Percentiles rank a stretch among this genome's conserved stretches.
These are phyloP conservation scores for Penicillium concentricum DNA, from an alignment of 2,329 filamentous ascomycete species.

Conservation along the genomic window DNA sequence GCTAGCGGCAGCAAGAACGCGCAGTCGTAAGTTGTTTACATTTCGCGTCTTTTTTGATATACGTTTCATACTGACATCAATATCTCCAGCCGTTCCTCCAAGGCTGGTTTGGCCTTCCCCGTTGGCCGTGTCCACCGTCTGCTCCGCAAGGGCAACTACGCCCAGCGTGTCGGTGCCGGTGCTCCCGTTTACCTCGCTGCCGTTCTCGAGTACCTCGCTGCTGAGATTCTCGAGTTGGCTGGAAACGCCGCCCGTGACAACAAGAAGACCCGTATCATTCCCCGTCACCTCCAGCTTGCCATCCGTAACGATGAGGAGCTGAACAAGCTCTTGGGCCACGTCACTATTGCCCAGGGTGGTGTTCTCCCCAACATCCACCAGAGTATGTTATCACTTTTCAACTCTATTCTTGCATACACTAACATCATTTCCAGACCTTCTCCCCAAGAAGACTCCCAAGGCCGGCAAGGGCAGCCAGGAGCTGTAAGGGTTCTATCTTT, in stretches of 20 bases:
- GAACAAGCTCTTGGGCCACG: conserved; percentile 96
- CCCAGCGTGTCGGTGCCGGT: conserved; percentile 97
- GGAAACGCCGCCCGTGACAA: conserved; percentile 98
- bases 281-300: conserved; percentile 96
- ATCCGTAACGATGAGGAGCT: conserved; percentile 99
- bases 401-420: conserved; percentile 11
- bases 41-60: conserved; percentile 6
- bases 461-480: conserved; percentile 93
- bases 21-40: conserved; percentile 77
- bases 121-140: conserved; percentile 99
- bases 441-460: conserved; percentile 99
- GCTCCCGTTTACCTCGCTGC: conserved; percentile 96
- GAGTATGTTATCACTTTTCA: conserved; percentile 61
- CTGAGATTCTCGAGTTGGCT: conserved; percentile 97
- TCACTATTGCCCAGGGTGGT: conserved; percentile 96
- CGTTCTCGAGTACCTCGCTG: conserved; percentile 96
- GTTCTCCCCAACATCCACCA: conserved; percentile 96
- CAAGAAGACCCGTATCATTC: conserved; percentile 99
- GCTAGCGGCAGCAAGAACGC: conserved; percentile 98
- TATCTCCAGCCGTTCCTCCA: conserved; percentile 81
- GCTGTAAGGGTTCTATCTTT: conserved; percentile 66
- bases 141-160: conserved; percentile 98
- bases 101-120: conserved; percentile 98
- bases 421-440: conserved; percentile 66
- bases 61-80: conserved; percentile 40